Evolutionary conservation across 2,329 filamentous ascomycete species (phyloP).

Genomic region (Xylaria sp.): DNA sequence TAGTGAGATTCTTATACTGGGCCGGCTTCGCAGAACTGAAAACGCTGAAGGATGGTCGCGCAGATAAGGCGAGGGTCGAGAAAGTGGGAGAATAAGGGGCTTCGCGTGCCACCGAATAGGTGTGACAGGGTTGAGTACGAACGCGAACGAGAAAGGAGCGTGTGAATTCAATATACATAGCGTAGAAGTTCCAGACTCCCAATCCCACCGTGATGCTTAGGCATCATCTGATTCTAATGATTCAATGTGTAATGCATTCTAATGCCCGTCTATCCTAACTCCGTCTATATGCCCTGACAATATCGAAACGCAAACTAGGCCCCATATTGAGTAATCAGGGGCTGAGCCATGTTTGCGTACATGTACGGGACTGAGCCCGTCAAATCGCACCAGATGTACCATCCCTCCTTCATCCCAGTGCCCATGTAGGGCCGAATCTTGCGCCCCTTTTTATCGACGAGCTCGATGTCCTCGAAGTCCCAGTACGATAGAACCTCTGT

Average conservation of each 20-base stretch:
- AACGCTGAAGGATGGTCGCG: slow-evolving; percentile 2
- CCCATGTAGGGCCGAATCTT: slow-evolving; percentile 2
- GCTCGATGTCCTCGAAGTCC: slow-evolving; percentile 15
- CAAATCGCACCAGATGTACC: slow-evolving; percentile 9
- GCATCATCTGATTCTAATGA: neutral
- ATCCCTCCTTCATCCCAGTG: slow-evolving; percentile 10
- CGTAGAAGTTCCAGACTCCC: neutral
- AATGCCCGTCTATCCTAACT: neutral
- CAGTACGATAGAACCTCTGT: slow-evolving; percentile 8
- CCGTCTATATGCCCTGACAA: neutral
- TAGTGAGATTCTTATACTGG: neutral
- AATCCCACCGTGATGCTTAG: neutral
- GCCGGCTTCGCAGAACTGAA: slow-evolving; percentile 6
- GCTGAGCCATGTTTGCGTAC: neutral
- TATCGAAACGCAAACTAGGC: neutral
- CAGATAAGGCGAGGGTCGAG: neutral
- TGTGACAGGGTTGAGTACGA: neutral
- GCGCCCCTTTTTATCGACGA: slow-evolving; percentile 6
- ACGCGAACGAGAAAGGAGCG: neutral
- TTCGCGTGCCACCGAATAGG: neutral
- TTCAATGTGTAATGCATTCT: neutral
- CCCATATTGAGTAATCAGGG: neutral
- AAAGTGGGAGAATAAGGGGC: too few species aligned
- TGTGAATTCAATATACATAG: neutral
- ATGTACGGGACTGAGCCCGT: neutral